Base-by-base conservation (phyloP, 2,329 filamentous ascomycete species). In the Penicillium sp. region DNA sequence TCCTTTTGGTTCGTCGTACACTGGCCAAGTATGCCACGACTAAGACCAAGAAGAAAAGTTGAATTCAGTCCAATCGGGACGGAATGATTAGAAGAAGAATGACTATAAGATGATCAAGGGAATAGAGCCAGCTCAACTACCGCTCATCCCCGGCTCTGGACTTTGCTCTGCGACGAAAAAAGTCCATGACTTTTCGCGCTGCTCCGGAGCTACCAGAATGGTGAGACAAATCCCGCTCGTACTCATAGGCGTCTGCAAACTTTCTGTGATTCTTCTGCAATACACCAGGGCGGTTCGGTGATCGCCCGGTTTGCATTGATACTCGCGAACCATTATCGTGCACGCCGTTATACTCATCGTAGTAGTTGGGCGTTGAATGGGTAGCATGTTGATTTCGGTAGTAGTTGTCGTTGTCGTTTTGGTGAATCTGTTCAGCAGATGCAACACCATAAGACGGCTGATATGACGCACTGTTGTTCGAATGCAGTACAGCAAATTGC, bases 141-240 rank as follows among this genome's bases (percentile, higher is more conserved):
- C 73, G 76, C 50, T 80, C 77, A 41, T 79, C 78, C 31, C 76
- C 79, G 60, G 84, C 86, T 72, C 90, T 84, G 69, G 89, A 91
- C 80, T 90, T 92, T 60, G 91, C 92, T 75, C 93, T 87, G 76
- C 93, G 86, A 70, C 95, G 86, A 83, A 99, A 99, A 78, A 98
- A 97, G 80, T 99, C 94, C 93, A 99, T 98, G 45, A 99, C 95
- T 74, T 92, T 89, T 75, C 93, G 90, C 15, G 93, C 93, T 3
- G 93, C 91, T 60, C 92, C 92, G 66, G 89, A 94, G 76, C 91
- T 96, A 49, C 94, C 94, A 35, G 89, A 89, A 71, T 93, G 89
- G 56, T 89, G 86, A 54, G 87, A 85, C 23, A 73, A 72, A 47
- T 79, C 76, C 19, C 76, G 73, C 68, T 92, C 90, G 65, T 88